Percentiles rank a stretch among this genome's conserved stretches.
Conservation (phyloP, 2,329 filamentous ascomycete species). For the Xylariaceae sp. region DNA sequence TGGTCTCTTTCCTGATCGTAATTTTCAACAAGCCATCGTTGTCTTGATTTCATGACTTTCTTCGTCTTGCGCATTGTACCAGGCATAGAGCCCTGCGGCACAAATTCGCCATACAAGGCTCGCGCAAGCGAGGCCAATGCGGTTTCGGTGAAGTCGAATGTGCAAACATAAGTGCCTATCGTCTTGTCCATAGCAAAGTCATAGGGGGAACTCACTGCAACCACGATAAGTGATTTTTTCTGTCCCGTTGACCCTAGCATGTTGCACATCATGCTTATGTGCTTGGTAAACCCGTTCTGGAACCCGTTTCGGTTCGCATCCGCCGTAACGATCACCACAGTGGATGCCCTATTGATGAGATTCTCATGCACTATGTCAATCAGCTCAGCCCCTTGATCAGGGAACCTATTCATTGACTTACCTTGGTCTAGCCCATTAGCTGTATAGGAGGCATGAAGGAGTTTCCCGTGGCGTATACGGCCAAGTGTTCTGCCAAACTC, state of each 20-base stretch:
- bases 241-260: slow-evolving; percentile 72
- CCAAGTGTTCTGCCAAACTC: slow-evolving; percentile 87
- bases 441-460: slow-evolving; percentile 92
- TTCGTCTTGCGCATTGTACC: slow-evolving; percentile 82
- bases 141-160: slow-evolving; percentile 93
- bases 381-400: slow-evolving; percentile 12
- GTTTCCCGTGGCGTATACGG: slow-evolving; percentile 76
- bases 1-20: slow-evolving; percentile 79
- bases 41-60: slow-evolving; percentile 81
- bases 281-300: slow-evolving; percentile 91
- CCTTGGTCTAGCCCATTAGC: slow-evolving; percentile 82
- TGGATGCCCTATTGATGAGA: slow-evolving; percentile 80
- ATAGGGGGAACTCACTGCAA: slow-evolving; percentile 92
- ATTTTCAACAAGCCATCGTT: slow-evolving; percentile 90
- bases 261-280: slow-evolving; percentile 92
- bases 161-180: slow-evolving; percentile 90
- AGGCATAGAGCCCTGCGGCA: slow-evolving; percentile 56
- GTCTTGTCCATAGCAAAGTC: slow-evolving; percentile 91
- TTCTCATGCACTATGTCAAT: slow-evolving; percentile 70
- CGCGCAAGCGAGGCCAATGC: slow-evolving; percentile 81
- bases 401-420: slow-evolving; percentile 25
- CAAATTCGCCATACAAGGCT: slow-evolving; percentile 73
- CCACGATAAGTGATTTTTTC: slow-evolving; percentile 85
- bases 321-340: slow-evolving; percentile 86
- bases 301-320: slow-evolving; percentile 93